phyloP scores from a whole-genome alignment of 129 eudicot species.

The Helianthus tuberosus region DNA sequence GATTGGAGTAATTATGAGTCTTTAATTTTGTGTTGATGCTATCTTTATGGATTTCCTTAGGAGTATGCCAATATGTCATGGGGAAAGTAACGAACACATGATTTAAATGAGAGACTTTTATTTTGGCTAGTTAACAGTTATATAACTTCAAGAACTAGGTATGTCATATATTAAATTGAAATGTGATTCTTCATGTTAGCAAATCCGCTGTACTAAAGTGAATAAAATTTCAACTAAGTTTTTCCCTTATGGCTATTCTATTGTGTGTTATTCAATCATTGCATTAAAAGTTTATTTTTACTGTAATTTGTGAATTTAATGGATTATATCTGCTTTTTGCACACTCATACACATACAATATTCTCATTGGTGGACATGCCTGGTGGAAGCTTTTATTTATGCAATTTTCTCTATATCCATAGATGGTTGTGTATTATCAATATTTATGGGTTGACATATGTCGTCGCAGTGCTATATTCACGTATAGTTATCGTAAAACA shows the following conservation, averaged over 20 bases:
- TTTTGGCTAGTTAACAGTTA: no score
- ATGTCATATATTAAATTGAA: no score
- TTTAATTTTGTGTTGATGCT: neutral
- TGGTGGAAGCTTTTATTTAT: neutral
- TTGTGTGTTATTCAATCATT: neutral
- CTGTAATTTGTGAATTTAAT: neutral
- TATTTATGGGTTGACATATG: neutral
- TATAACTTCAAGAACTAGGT: no score
- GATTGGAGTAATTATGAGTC: constrained; percentile 13
- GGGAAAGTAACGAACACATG: no score
- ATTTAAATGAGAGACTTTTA: no score
- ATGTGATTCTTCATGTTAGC: no score
- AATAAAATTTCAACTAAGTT: no score
- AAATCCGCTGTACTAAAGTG: neutral
- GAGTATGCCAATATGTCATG: no score
- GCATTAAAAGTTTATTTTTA: no score
- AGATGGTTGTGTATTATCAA: neutral
- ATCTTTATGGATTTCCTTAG: neutral
- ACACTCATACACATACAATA: neutral
- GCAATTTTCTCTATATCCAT: neutral
- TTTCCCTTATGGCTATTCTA: neutral
- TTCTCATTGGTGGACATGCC: neutral
- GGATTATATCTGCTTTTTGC: neutral
- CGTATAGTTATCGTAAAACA: neutral
- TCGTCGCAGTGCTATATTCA: neutral